Conservation (phyloP, 768 basidiomycete genomes). For the Pleurotus platypus region DNA sequence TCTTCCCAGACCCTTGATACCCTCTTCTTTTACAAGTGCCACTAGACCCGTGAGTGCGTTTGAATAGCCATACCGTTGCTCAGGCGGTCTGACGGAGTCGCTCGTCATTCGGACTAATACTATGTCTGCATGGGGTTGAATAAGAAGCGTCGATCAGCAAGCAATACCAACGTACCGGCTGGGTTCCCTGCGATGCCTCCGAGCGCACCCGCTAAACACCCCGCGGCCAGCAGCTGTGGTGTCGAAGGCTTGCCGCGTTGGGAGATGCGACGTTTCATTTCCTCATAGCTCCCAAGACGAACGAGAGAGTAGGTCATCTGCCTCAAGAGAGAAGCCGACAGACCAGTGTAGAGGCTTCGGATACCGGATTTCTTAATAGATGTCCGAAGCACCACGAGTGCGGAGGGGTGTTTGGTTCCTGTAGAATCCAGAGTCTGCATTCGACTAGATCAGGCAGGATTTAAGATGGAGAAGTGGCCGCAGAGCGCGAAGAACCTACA, state of each 20-base stretch:
- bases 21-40: conserved; percentile 64
- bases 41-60: conserved; percentile 77
- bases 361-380: conserved; percentile 69
- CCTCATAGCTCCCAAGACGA: conserved; percentile 79
- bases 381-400: conserved; percentile 56
- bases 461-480: not conserved
- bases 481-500: conserved; percentile 39
- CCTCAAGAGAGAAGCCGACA: conserved; percentile 78
- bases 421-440: conserved; percentile 69
- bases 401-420: conserved; percentile 51
- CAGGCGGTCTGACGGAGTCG: conserved; percentile 71
- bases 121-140: conserved; percentile 45
- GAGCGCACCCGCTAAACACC: conserved; percentile 71
- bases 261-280: conserved; percentile 59
- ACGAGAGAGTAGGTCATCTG: conserved; percentile 93
- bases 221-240: conserved; percentile 55
- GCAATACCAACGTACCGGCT: conserved; percentile 44
- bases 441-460: conserved; percentile 41
- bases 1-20: conserved; percentile 61
- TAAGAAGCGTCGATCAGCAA: conserved; percentile 1
- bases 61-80: conserved; percentile 71
- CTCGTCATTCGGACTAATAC: conserved; percentile 86
- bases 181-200: conserved; percentile 88
- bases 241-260: conserved; percentile 49
- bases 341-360: conserved; percentile 74